Evolutionary conservation across 1,139 yeast genomes (phyloP), one percentile per base, ranked within the genome.

Genomic region (Dujonia santamariae): DNA sequence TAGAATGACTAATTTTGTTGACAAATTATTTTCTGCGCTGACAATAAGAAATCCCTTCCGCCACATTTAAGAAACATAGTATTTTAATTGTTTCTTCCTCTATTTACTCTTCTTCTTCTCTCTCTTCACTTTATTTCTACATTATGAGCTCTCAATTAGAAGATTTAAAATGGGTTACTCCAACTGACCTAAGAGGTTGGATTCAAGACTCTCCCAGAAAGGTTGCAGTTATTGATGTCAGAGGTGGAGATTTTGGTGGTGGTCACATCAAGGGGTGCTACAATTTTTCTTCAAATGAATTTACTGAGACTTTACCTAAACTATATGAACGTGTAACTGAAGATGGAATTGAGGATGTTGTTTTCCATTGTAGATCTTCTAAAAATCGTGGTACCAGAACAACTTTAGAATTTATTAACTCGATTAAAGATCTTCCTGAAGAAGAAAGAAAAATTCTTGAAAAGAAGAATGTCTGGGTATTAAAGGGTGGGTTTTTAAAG

Each of bases 301-400:
- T 81, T 40, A 42, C 56, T 3, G 44, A 50, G n/a, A 49, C 53
- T 9, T 49, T 72, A 27, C 59, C 64, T 4, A 54, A 63, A 15
- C 56, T 78, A 11, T 50, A 61, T 14, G 44, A 54, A 12, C 40
- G 55, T 8, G 46, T 70, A 8, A 16, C 37, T 19, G 51, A 44
- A 9, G 46, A 50, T 3, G 50, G 48, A 7, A 52, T 55, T 14
- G 59, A 65, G 30, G 69, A 69, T 34, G 75, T 83, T 0, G 80
- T 85, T 1, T 85, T 85, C 59, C 92, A 85, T 53, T 85, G 95
- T 53, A 85, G 85, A 27, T 63, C 80, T 24, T 78, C 86, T 7
- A 94, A 85, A 53, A 88, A 80, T 44, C 63, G 95, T 27, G 95
- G 95, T 0, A 95, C 95, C 0, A 61, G 80, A 8, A 73, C 88